phyloP scores from a whole-genome alignment of 164 flowering plant species.

The Buxus sempervirens region DNA sequence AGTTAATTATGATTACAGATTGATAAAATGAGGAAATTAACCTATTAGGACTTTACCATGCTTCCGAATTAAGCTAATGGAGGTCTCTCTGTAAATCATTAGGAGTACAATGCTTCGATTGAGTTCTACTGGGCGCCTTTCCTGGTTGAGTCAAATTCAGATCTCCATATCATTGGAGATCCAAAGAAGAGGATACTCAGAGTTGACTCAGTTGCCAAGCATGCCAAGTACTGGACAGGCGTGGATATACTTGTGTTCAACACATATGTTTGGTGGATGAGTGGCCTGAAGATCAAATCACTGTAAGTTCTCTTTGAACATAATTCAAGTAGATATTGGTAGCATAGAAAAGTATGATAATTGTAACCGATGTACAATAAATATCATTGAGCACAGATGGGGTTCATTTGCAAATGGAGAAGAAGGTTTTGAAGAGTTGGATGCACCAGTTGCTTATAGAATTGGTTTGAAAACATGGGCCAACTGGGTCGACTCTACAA shows the following conservation, averaged over 20 bases:
- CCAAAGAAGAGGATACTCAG: slow-evolving; percentile 67
- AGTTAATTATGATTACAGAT: background rate
- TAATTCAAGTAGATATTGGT: too few species aligned
- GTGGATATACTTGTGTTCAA: slow-evolving; percentile 83
- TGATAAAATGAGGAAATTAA: too few species aligned
- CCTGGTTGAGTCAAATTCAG: slow-evolving; percentile 76
- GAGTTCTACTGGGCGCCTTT: slow-evolving; percentile 98
- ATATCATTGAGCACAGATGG: slow-evolving; percentile 43
- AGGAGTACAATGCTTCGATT: slow-evolving; percentile 70
- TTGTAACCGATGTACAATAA: too few species aligned
- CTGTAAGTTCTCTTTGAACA: slow-evolving; percentile 47
- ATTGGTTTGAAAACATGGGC: slow-evolving; percentile 85
- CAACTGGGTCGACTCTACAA: slow-evolving; percentile 80
- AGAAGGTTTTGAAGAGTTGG: slow-evolving; percentile 72
- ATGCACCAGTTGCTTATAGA: slow-evolving; percentile 59
- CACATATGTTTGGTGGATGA: slow-evolving; percentile 98
- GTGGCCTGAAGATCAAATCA: slow-evolving; percentile 59
- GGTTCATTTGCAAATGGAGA: slow-evolving; percentile 85
- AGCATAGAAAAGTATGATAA: too few species aligned
- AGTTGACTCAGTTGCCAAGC: slow-evolving; percentile 74
- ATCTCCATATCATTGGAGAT: slow-evolving; percentile 48
- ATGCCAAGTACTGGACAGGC: slow-evolving; percentile 72
- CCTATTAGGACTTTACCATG: too few species aligned
- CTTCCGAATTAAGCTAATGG: too few species aligned
- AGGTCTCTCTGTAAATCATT: too few species aligned